A percentile compares a stretch with the other conserved stretches of the same genome.
Evolutionary conservation across 345 rosid species (phyloP).

Genomic region (Aquilaria malaccensis): DNA sequence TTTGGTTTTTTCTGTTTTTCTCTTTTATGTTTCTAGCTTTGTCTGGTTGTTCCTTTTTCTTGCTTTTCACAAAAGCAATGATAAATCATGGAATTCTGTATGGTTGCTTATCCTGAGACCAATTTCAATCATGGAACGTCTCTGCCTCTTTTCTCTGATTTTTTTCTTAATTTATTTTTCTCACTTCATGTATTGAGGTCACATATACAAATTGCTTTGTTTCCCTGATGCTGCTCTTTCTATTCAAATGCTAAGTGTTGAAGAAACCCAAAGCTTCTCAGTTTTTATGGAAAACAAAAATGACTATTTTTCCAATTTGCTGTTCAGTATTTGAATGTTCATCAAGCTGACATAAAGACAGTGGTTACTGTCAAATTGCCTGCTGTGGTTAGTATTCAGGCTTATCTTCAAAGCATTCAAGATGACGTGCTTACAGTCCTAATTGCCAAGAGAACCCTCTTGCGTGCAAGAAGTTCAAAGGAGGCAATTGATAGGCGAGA

Average conservation of each 20-base stretch:
- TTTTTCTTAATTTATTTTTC: too few relatives aligned
- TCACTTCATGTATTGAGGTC: too few relatives aligned
- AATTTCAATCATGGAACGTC: too few relatives aligned
- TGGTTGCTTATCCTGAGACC: too few relatives aligned
- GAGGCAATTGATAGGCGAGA: slow-evolving; percentile 68
- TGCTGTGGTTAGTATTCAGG: slow-evolving; percentile 78
- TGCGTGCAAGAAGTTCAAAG: slow-evolving; percentile 55
- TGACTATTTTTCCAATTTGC: slow-evolving; percentile 87
- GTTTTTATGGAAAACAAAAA: slow-evolving; percentile 77
- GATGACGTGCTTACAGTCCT: slow-evolving; percentile 85
- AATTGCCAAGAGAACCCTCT: slow-evolving; percentile 82
- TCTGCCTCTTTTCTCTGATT: too few relatives aligned
- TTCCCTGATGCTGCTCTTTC: slow-evolving; percentile 43
- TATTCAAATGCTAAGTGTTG: slow-evolving; percentile 84
- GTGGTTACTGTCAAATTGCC: slow-evolving; percentile 79
- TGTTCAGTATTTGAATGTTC: slow-evolving; percentile 64
- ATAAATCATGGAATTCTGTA: too few relatives aligned
- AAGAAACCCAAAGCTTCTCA: slow-evolving; percentile 92
- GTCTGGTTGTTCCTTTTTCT: too few relatives aligned
- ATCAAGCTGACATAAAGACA: slow-evolving; percentile 82
- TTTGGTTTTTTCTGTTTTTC: too few relatives aligned
- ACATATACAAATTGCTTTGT: too few relatives aligned
- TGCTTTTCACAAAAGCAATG: too few relatives aligned
- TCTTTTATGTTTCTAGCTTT: too few relatives aligned
- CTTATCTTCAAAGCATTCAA: slow-evolving; percentile 76